A percentile compares a stretch with the other conserved stretches of the same genome.
phyloP scores from a whole-genome alignment of 768 basidiomycete species.

The Leccinellum luteum region DNA sequence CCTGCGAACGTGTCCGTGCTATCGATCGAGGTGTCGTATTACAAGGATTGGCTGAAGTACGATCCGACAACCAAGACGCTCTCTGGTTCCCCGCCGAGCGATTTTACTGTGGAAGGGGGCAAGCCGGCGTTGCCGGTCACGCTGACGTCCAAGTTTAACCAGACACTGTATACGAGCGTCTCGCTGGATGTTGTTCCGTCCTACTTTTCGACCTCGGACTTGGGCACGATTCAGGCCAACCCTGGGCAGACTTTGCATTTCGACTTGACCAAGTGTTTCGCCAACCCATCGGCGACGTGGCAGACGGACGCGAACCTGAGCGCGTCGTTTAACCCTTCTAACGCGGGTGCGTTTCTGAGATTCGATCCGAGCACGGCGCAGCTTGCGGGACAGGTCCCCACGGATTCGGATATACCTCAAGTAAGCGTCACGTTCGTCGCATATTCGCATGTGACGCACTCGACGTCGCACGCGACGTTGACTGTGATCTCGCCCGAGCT shows the following conservation, averaged over 20 bases:
- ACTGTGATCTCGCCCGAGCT: slow-evolving; percentile 43
- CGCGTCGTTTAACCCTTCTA: slow-evolving; percentile 51
- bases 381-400: slow-evolving; percentile 59
- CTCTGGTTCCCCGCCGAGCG: slow-evolving; percentile 59
- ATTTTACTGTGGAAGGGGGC: slow-evolving; percentile 32
- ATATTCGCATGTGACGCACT: slow-evolving; percentile 62
- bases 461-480: slow-evolving; percentile 65
- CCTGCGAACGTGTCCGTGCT: slow-evolving; percentile 56
- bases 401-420: slow-evolving; percentile 38
- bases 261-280: slow-evolving; percentile 53
- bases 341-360: slow-evolving; percentile 47
- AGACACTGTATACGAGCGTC: slow-evolving; percentile 62
- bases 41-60: slow-evolving; percentile 58
- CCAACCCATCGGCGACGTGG: slow-evolving; percentile 40
- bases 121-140: slow-evolving; percentile 53
- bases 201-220: slow-evolving; percentile 58
- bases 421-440: slow-evolving; percentile 63
- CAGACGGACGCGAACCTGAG: slow-evolving; percentile 49
- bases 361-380: slow-evolving; percentile 46
- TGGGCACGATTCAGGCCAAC: slow-evolving; percentile 55
- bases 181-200: slow-evolving; percentile 67
- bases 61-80: slow-evolving; percentile 55
- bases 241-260: slow-evolving; percentile 53
- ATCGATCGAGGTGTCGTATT: slow-evolving; percentile 55
- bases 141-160: slow-evolving; percentile 63